Evolutionary conservation across 306 rosid genomes (phyloP), one percentile per base, ranked within the genome.

Genomic region (Senna tora): DNA sequence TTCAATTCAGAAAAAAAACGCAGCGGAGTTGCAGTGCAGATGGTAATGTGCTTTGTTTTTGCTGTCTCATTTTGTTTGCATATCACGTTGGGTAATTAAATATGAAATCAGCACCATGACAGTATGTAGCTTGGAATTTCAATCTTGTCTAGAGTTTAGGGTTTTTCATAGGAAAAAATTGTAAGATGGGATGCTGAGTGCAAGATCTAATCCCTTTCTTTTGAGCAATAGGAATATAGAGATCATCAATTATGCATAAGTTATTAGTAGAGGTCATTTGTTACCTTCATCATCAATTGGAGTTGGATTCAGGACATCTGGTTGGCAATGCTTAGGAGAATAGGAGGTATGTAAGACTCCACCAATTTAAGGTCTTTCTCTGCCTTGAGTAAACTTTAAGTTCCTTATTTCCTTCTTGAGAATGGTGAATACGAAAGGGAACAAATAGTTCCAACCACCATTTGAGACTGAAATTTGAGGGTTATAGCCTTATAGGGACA

Each of bases 1-100:
- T 93, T 93, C 85, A 93, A 83, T 77, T 93, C 98, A 0, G 96
- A 85, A 61, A 93, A 88, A 78, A 93, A 93, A 55, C 84, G 93
- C 58, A 96, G 96, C 0, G 98, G 98, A 53, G 87, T 84, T 62
- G 98, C 93, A 15, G 41, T 80, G 41, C 39, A 63, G 80, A 77
- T 20, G 93, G 98, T 90, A 87, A 58, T 72, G 11, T 39, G 36
- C 20, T 13, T 13, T 33, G 6, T 45, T 16, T 12, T 54, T 58
- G 16, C 55, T 22, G 42, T 42, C 30, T 41, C 4, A n/a, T 34
- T 21, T 42, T 47, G 28, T 19, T n/a, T 32, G 8, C 8, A 9
- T 32, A 33, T 45, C 54, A 36, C 36, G 5, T 50, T 58, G 70
- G 58, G 49, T 12, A 39, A 34, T 36, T 62, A 32, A 45, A 64